phyloP scores from a whole-genome alignment of 768 basidiomycete species.

The Kwoniella sp. region DNA sequence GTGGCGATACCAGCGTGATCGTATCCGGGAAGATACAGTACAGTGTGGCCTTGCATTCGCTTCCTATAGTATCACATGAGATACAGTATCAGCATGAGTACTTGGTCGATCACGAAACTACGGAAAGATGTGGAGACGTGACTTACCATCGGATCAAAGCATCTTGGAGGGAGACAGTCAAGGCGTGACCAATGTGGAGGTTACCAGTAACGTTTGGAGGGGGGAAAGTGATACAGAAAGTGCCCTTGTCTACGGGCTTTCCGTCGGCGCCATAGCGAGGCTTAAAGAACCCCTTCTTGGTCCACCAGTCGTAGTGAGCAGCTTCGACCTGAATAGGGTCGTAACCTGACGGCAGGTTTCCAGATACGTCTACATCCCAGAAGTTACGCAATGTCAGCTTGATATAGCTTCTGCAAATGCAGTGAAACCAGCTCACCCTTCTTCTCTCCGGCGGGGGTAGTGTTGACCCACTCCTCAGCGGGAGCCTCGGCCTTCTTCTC shows the following conservation, averaged over 20 bases:
- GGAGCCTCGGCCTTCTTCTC: slow-evolving; percentile 69
- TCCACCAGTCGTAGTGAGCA: slow-evolving; percentile 99
- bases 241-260: slow-evolving; percentile 65
- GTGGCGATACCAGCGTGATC: slow-evolving; percentile 99
- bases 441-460: slow-evolving; percentile 86
- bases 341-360: slow-evolving; percentile 88
- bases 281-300: slow-evolving; percentile 82
- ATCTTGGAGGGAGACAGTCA: slow-evolving; percentile 91
- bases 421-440: slow-evolving; percentile 67
- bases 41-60: slow-evolving; percentile 91
- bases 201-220: slow-evolving; percentile 97
- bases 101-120: no score
- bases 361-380: slow-evolving; percentile 67
- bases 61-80: slow-evolving; percentile 63
- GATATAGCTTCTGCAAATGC: neutral
- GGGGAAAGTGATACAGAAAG: slow-evolving; percentile 83
- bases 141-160: slow-evolving; percentile 80
- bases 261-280: slow-evolving; percentile 63
- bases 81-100: slow-evolving; percentile 14
- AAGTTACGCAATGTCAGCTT: neutral
- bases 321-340: slow-evolving; percentile 93
- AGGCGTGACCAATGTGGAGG: slow-evolving; percentile 90
- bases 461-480: slow-evolving; percentile 72
- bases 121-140: no score
- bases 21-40: slow-evolving; percentile 88